Percentiles rank a stretch among this genome's conserved stretches.
Evolutionary conservation across 352 stramenopile genomes (phyloP).

Genomic region (Phytophthora agathidicida): DNA sequence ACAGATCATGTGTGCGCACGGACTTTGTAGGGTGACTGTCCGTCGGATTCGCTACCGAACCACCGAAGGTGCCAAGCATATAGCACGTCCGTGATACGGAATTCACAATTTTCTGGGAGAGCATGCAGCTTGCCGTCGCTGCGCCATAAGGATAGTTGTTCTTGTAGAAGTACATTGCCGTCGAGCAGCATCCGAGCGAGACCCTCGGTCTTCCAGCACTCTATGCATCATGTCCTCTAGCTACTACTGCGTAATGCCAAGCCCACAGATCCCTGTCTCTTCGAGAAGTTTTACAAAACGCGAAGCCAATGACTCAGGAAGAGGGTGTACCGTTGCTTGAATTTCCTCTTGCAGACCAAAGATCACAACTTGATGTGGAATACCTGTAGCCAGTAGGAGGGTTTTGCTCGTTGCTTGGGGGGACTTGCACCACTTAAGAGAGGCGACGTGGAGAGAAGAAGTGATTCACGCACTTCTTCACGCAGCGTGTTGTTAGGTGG

Average conservation of each 20-base stretch:
- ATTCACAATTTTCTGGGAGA: neutral
- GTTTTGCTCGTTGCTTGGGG: too few species aligned
- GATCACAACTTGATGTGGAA: neutral
- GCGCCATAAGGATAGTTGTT: neutral
- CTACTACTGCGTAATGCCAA: neutral
- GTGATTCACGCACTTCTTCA: too few species aligned
- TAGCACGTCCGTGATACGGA: conserved; percentile 3
- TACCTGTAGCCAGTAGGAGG: too few species aligned
- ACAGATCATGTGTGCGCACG: conserved; percentile 2
- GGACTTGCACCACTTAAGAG: too few species aligned
- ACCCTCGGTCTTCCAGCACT: neutral
- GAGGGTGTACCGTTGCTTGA: neutral
- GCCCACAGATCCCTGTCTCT: neutral
- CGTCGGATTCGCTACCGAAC: conserved; percentile 4
- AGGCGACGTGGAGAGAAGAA: too few species aligned
- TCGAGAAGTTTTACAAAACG: conserved; percentile 1
- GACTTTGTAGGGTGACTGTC: conserved; percentile 1
- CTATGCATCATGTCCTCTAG: neutral
- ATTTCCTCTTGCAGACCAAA: conserved; percentile 1
- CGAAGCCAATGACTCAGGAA: neutral
- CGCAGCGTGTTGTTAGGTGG: too few species aligned
- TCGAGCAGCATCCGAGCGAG: neutral
- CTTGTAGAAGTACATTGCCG: neutral
- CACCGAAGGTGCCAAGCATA: conserved; percentile 8
- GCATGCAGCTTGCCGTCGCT: conserved; percentile 5